A percentile compares a stretch with the other conserved stretches of the same genome.
Conservation (phyloP, 1,139 yeast species). For the Candida glucosophila region DNA sequence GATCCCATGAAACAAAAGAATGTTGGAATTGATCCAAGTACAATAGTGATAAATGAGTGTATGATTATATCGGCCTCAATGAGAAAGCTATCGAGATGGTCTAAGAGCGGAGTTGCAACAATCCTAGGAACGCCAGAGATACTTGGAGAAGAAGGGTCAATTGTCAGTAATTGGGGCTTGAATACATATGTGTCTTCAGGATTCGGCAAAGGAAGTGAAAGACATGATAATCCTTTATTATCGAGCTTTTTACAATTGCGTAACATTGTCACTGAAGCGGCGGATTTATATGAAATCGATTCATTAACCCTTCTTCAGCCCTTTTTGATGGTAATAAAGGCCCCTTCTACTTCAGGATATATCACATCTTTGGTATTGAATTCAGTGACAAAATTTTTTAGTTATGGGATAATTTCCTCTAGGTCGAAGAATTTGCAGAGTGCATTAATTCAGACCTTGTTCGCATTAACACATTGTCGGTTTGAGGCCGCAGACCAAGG, state of each 20-base stretch:
- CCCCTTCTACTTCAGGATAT: conserved; percentile 77
- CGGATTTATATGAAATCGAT: conserved; percentile 51
- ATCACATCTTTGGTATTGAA: conserved; percentile 78
- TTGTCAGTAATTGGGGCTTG: conserved; percentile 18
- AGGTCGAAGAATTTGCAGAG: conserved; percentile 37
- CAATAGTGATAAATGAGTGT: conserved; percentile 83
- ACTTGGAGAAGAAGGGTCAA: conserved; percentile 31
- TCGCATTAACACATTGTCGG: conserved; percentile 86
- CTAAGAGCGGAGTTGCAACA: conserved; percentile 84
- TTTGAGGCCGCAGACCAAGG: conserved; percentile 94
- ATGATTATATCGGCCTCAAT: conserved; percentile 80
- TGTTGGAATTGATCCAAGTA: conserved; percentile 63
- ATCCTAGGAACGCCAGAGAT: conserved; percentile 56
- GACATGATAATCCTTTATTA: conserved; percentile 54
- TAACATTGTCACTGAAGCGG: conserved; percentile 54
- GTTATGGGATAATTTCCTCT: conserved; percentile 48
- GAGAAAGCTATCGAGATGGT: conserved; percentile 79
- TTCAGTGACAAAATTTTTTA: conserved; percentile 64
- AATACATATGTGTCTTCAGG: conserved; percentile 11
- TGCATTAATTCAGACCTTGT: conserved; percentile 51
- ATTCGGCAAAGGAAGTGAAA: conserved; percentile 8
- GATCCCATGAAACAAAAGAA: too few species aligned
- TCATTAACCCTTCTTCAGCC: conserved; percentile 76
- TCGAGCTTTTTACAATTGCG: conserved; percentile 77
- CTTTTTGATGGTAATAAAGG: conserved; percentile 75